Base-by-base conservation (phyloP, 345 rosid genomes). In the Eucalyptus grandis region DNA sequence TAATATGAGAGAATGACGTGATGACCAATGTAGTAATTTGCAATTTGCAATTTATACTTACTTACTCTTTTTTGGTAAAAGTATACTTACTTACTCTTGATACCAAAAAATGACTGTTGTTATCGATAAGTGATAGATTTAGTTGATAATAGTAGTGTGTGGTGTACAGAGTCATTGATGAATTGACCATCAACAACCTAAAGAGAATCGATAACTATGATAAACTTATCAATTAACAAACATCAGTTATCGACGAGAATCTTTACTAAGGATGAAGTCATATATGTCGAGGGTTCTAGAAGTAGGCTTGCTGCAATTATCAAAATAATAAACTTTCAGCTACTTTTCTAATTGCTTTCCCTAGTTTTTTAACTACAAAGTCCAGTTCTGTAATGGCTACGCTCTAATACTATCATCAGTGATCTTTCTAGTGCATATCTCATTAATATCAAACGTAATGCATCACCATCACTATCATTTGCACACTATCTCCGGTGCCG, bases 131-230 rank as follows among this genome's bases (percentile, higher is more conserved):
- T 19, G 83, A 21, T 13, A 37, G 14, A 21, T 72, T 69, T 21
- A 37, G 14, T 72, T 14, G 11, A 37, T 21, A 72, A 37, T 72
- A 19, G 47, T 2, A 16, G 8, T 37, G 27, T 72, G 43, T 72
- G 27, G 46, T 19, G 46, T 19, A 19, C 0, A 40, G 2, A 72
- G 9, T 21, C 27, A 37, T 21, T 26, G 5, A 37, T 72, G 47
- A 72, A 19, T 3, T 37, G 1, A 37, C 14, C 2, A 0, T 72
- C 2, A 24, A 37, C 4, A 72, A 8, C 46, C 7, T 37, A 0
- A 72, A 3, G 1, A 37, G 46, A 37, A 37, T 37, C 3, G 14
- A 37, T 5, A 72, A 37, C 8, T 72, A 16, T 72, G 46, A 19
- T 72, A 72, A 72, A 72, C 8, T 72, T 37, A 72, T 72, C 5